A percentile compares a stretch with the other conserved stretches of the same genome.
phyloP scores from a whole-genome alignment of 352 stramenopile species.

The Globisporangium recalcitrans region DNA sequence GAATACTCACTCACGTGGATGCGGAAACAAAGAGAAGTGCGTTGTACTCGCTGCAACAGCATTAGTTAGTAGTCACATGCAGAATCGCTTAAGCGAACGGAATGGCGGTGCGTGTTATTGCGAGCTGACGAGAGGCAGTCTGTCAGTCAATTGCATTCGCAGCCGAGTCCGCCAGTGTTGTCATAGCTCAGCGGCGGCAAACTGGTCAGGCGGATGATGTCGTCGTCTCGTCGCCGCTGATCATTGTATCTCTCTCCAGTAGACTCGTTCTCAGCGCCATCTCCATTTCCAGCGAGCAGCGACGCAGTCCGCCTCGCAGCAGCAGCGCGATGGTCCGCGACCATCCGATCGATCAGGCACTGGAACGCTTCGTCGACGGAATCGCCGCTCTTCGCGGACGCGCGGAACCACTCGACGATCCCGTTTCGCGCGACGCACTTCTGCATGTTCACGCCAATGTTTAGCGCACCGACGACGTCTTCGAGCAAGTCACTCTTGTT shows the following conservation, averaged over 20 bases:
- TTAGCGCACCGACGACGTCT: conserved; percentile 58
- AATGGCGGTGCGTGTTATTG: not conserved
- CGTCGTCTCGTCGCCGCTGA: conserved; percentile 14
- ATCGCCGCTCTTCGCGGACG: conserved; percentile 69
- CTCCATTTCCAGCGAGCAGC: not conserved
- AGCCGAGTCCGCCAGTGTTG: conserved; percentile 23
- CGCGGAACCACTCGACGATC: conserved; percentile 76
- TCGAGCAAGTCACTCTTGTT: conserved; percentile 85
- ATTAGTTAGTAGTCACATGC: conserved; percentile 1
- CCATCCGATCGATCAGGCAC: conserved; percentile 60
- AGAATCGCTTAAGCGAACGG: not conserved
- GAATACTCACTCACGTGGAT: not conserved
- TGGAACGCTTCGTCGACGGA: conserved; percentile 54
- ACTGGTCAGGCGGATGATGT: conserved; percentile 45
- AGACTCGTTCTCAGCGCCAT: not conserved
- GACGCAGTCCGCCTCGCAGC: conserved; percentile 15
- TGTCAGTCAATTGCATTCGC: conserved; percentile 35
- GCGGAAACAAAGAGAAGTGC: not conserved
- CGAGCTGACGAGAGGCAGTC: not conserved
- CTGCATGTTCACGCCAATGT: conserved; percentile 80
- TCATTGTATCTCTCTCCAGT: not conserved
- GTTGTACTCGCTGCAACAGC: not conserved
- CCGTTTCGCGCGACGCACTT: conserved; percentile 71
- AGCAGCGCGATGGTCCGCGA: conserved; percentile 31
- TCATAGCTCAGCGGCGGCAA: conserved; percentile 17